A percentile compares a stretch with the other conserved stretches of the same genome.
These are phyloP conservation scores for Cladophialophora psammophila DNA, from an alignment of 2,329 filamentous ascomycete species.

Conservation along the genomic window DNA sequence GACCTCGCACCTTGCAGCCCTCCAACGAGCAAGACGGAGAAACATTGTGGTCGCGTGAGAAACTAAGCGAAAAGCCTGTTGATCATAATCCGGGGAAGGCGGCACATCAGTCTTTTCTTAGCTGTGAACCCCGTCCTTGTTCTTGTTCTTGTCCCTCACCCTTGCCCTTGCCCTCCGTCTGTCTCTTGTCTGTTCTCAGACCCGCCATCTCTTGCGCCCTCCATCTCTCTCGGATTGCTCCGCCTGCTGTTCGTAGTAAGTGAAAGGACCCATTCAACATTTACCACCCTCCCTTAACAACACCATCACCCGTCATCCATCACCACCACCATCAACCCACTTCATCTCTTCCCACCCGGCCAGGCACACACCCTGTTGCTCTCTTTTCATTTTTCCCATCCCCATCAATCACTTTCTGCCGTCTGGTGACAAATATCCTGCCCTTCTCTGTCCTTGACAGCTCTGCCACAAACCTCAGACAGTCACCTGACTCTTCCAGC, in stretches of 20 bases:
- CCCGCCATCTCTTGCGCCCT: not conserved
- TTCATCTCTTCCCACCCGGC: not conserved
- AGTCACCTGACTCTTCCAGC: conserved; percentile 17
- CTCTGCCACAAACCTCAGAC: conserved; percentile 2
- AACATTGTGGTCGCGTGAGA: conserved; percentile 25
- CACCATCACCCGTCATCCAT: not conserved
- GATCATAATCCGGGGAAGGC: conserved; percentile 32
- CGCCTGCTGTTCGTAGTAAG: conserved; percentile 15
- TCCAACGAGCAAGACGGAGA: not conserved
- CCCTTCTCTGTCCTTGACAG: conserved; percentile 4
- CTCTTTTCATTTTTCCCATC: not conserved
- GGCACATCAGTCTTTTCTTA: conserved; percentile 12
- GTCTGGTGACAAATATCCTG: not conserved
- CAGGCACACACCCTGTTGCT: not conserved
- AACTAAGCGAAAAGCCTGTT: conserved; percentile 23
- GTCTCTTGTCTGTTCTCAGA: conserved; percentile 2
- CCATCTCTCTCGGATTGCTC: conserved; percentile 29
- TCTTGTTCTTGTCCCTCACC: too few species aligned
- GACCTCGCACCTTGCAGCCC: not conserved
- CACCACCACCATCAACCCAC: not conserved
- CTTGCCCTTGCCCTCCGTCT: not conserved
- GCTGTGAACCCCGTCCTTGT: conserved; percentile 3
- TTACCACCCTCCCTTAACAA: not conserved
- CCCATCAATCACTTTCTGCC: not conserved
- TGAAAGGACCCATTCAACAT: conserved; percentile 12